Evolutionary conservation across 768 basidiomycete species (phyloP).

Genomic region (Thelephora ganbajun): DNA sequence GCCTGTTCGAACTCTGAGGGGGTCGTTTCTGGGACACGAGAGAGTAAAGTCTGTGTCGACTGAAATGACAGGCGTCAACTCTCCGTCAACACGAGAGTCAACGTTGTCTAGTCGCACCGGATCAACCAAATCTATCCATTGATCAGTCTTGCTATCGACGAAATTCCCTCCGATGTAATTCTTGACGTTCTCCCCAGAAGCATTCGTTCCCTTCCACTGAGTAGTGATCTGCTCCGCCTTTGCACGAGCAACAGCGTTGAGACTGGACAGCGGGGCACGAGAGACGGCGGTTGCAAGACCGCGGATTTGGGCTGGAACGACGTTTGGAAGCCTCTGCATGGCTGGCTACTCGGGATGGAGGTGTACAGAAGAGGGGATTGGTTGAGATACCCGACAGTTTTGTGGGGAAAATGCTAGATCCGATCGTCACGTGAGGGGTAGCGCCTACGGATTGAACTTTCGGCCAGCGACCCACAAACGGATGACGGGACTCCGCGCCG

Average conservation of each 20-base stretch:
- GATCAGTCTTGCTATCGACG: slow-evolving; percentile 58
- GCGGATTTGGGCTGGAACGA: slow-evolving; percentile 3
- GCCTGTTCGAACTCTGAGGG: slow-evolving; percentile 69
- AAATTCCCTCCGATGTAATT: slow-evolving; percentile 90
- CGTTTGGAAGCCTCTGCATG: background rate
- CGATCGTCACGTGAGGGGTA: too few relatives aligned
- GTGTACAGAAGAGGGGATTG: too few relatives aligned
- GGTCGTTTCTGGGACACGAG: slow-evolving; percentile 84
- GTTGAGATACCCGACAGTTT: background rate
- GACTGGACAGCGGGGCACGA: slow-evolving; percentile 23
- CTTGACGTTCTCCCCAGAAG: slow-evolving; percentile 77
- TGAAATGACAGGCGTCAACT: slow-evolving; percentile 16
- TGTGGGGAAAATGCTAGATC: too few relatives aligned
- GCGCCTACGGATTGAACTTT: background rate
- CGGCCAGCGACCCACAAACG: too few relatives aligned
- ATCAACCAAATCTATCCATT: slow-evolving; percentile 83
- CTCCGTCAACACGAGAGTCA: background rate
- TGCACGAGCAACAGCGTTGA: slow-evolving; percentile 40
- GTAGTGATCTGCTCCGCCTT: slow-evolving; percentile 58
- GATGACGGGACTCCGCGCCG: too few relatives aligned
- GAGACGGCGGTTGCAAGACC: slow-evolving; percentile 13
- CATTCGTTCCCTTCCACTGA: slow-evolving; percentile 80
- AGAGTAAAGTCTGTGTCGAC: slow-evolving; percentile 86
- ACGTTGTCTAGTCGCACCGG: slow-evolving; percentile 39
- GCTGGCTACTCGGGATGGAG: slow-evolving; percentile 1